Evolutionary conservation across 352 stramenopile genomes (phyloP).

Genomic region (Phytophthora syringae): DNA sequence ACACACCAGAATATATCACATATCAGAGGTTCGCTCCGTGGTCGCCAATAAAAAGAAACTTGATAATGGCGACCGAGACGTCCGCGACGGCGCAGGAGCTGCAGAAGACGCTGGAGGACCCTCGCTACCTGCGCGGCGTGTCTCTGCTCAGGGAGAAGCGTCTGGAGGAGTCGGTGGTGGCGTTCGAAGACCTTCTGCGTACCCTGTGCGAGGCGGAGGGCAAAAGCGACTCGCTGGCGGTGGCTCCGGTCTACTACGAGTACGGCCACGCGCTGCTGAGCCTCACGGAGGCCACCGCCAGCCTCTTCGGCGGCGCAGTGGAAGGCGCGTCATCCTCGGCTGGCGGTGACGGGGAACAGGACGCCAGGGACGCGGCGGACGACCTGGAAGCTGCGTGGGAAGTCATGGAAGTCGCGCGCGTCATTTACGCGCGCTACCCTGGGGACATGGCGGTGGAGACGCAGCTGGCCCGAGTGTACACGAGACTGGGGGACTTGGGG

Average conservation of each 20-base stretch:
- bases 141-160: slow-evolving; percentile 82
- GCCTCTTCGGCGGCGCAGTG: slow-evolving; percentile 59
- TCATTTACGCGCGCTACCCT: slow-evolving; percentile 80
- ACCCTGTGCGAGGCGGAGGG: slow-evolving; percentile 84
- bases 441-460: slow-evolving; percentile 75
- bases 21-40: slow-evolving; percentile 12
- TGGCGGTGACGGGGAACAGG: slow-evolving; percentile 56
- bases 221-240: slow-evolving; percentile 64
- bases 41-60: too few species aligned
- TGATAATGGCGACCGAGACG: slow-evolving; percentile 9
- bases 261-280: slow-evolving; percentile 84
- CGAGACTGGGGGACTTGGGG: slow-evolving; percentile 76
- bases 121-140: slow-evolving; percentile 75
- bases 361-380: slow-evolving; percentile 59
- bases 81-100: slow-evolving; percentile 31
- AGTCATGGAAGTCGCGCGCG: slow-evolving; percentile 84
- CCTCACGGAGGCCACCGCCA: slow-evolving; percentile 71
- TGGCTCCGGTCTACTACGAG: slow-evolving; percentile 83
- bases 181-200: slow-evolving; percentile 79
- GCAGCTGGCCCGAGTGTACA: slow-evolving; percentile 83
- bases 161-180: slow-evolving; percentile 78
- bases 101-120: slow-evolving; percentile 70
- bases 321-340: slow-evolving; percentile 15
- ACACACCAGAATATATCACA: neutral
- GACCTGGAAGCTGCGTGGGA: slow-evolving; percentile 89